Percentiles rank a stretch among this genome's conserved stretches.
Evolutionary conservation across 1,284 basidiomycete species (phyloP).

Genomic region (Ceratobasidium theobromae): DNA sequence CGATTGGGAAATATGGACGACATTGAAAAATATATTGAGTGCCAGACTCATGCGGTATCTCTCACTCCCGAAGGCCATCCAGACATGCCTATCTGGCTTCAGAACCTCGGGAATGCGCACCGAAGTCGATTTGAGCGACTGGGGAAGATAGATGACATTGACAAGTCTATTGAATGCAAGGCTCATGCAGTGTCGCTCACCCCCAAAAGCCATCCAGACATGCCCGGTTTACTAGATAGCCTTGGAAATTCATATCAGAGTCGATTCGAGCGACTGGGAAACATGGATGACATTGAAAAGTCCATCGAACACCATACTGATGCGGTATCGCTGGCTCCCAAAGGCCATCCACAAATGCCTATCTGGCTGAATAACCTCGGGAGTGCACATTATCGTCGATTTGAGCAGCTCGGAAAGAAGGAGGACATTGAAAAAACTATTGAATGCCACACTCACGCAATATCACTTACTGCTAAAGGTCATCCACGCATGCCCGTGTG

Average conservation of each 20-base stretch:
- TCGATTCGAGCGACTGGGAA: neutral
- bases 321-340: neutral
- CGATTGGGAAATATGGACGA: neutral
- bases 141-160: neutral
- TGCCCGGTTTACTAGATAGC: neutral
- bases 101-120: too few relatives aligned
- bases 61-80: neutral
- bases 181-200: neutral
- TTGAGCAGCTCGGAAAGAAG: neutral
- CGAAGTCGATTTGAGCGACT: too few relatives aligned
- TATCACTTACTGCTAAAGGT: neutral
- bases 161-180: neutral
- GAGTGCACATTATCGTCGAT: too few relatives aligned
- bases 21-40: neutral
- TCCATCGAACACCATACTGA: neutral
- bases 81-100: neutral
- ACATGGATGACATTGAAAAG: neutral
- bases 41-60: neutral
- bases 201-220: neutral
- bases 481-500: neutral
- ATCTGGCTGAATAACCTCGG: too few relatives aligned
- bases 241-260: neutral
- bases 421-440: neutral
- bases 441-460: neutral
- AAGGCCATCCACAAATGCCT: neutral